These are phyloP conservation scores for Cyberlindnera mrakii DNA, from an alignment of 805 yeast genomes.

Conservation along the genomic window DNA sequence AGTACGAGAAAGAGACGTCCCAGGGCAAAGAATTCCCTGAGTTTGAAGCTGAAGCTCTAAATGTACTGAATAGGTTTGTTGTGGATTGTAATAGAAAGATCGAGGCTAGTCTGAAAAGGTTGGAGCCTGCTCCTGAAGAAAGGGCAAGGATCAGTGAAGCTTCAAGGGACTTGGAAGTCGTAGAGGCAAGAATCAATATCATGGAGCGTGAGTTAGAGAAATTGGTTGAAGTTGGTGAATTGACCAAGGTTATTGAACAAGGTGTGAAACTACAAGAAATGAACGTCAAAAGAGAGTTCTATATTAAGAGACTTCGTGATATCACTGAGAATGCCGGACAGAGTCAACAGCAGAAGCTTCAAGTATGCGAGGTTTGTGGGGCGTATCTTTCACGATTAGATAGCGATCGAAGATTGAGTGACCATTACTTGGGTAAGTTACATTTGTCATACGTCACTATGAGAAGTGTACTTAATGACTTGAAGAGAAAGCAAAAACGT, in stretches of 20 bases:
- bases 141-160: conserved; percentile 48
- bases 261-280: conserved; percentile 39
- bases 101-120: conserved; percentile 51
- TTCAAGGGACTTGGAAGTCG: conserved; percentile 49
- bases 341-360: conserved; percentile 83
- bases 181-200: conserved; percentile 59
- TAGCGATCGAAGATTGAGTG: conserved; percentile 82
- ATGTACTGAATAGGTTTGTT: conserved; percentile 48
- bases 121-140: conserved; percentile 75
- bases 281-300: conserved; percentile 41
- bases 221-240: conserved; percentile 43
- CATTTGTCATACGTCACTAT: conserved; percentile 79
- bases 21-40: conserved; percentile 38
- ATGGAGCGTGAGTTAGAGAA: conserved; percentile 60
- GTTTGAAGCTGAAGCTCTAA: conserved; percentile 40
- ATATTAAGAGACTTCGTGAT: conserved; percentile 51
- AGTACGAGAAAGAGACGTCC: conserved; percentile 49
- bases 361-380: conserved; percentile 86
- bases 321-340: conserved; percentile 73
- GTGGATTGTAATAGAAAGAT: conserved; percentile 64
- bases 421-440: conserved; percentile 82
- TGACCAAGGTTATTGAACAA: conserved; percentile 45
- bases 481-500: conserved; percentile 7
- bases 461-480: conserved; percentile 37
- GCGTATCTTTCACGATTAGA: conserved; percentile 82